phyloP scores from a whole-genome alignment of 768 basidiomycete genomes.

The Tremella yokohamensis region DNA sequence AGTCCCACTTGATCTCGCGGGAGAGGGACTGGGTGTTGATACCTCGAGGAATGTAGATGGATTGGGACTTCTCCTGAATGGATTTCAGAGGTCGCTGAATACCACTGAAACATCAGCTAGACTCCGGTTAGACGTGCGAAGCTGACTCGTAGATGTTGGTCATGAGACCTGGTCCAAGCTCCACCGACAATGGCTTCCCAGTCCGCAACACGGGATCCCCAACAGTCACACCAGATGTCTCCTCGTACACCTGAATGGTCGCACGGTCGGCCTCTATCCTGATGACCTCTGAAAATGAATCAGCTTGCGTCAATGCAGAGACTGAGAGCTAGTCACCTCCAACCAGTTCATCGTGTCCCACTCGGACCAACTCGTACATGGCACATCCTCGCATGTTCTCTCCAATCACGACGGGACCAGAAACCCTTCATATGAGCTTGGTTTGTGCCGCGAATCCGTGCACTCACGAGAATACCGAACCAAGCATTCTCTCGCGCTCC shows the following conservation, averaged over 20 bases:
- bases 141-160: conserved; percentile 85
- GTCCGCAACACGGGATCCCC: conserved; percentile 97
- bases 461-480: conserved; percentile 48
- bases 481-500: conserved; percentile 66
- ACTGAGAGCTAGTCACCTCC: conserved; percentile 62
- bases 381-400: conserved; percentile 97
- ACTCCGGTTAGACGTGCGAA: not conserved
- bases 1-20: conserved; percentile 88
- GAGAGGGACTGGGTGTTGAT: conserved; percentile 96
- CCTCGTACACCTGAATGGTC: conserved; percentile 98
- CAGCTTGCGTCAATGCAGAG: not conserved
- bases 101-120: conserved; percentile 55
- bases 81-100: conserved; percentile 85
- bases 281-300: conserved; percentile 82
- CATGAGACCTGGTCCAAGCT: conserved; percentile 97
- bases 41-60: conserved; percentile 95
- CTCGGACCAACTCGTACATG: conserved; percentile 70
- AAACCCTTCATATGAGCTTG: conserved; percentile 62
- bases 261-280: conserved; percentile 97
- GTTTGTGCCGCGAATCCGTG: not conserved
- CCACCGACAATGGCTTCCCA: conserved; percentile 95
- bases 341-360: conserved; percentile 96
- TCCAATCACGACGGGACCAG: conserved; percentile 96
- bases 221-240: conserved; percentile 97
- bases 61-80: conserved; percentile 94